Evolutionary conservation across 345 rosid species (phyloP).

Genomic region (Salix purpurea): DNA sequence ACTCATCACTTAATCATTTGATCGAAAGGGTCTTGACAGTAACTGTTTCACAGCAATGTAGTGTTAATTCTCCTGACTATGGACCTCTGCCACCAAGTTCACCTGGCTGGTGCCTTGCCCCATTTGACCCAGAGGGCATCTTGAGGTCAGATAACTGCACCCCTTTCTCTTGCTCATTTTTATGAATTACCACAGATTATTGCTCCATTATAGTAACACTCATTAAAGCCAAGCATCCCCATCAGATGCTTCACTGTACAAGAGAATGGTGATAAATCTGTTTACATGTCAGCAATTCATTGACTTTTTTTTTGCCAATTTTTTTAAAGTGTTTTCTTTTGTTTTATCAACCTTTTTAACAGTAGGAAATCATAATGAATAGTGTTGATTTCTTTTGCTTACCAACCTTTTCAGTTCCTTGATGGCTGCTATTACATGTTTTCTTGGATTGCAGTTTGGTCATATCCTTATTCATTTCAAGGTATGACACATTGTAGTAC

Average conservation of each 20-base stretch:
- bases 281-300: not conserved
- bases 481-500: constrained; percentile 18
- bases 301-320: not conserved
- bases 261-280: not conserved
- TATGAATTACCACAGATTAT: not conserved
- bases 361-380: too few relatives aligned
- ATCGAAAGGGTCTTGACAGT: not conserved
- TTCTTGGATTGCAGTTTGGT: constrained; percentile 54
- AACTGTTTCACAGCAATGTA: constrained; percentile 42
- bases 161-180: not conserved
- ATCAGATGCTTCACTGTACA: not conserved
- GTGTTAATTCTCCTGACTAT: constrained; percentile 60
- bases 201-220: not conserved
- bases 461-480: constrained; percentile 45
- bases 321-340: not conserved
- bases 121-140: constrained; percentile 63
- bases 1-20: not conserved
- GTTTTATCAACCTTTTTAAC: constrained; percentile 22
- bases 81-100: constrained; percentile 51
- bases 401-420: constrained; percentile 39
- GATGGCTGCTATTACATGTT: constrained; percentile 55
- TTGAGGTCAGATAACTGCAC: constrained; percentile 33
- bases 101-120: constrained; percentile 60
- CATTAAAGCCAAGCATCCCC: not conserved
- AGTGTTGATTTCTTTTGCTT: constrained; percentile 10